Evolutionary conservation across 2,329 filamentous ascomycete genomes (phyloP), one percentile per base, ranked within the genome.

Genomic region (Trichoderma semiorbis): DNA sequence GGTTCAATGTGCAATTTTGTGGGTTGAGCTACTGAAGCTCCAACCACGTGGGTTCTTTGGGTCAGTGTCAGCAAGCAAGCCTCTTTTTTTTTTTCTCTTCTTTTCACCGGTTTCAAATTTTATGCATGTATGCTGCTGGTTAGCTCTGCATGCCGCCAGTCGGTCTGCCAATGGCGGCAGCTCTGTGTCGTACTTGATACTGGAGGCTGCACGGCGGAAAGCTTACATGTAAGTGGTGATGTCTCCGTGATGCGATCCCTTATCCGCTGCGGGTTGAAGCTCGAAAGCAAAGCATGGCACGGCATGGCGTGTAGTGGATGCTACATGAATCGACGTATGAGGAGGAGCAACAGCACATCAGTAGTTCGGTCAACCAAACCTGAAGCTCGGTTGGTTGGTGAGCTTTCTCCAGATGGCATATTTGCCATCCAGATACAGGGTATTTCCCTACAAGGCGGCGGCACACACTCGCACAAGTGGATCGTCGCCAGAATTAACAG

Each of bases 31-130:
- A 32, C 67, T 61, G 26, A 43, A 61, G 36, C 70, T 32, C 43
- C 47, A 62, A 50, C 71, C 71, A 72, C 71, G 71, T 72, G 71
- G 71, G 60, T 43, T 43, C 50, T 55, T 47, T 63, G 57, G 67
- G 24, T 18, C 66, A 57, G 36, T 39, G 47, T 61, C 60, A 70
- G 66, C 71, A 69, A 69, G 57, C 71, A 58, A 61, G 66, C 36
- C 66, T 50, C 28, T 62, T 50, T 69, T 28, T 28, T 28, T 34
- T 24, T 24, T 8, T 24, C 16, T 39, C 36, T 39, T 3, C 43
- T 53, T 5, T 64, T 55, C 68, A 66, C 50, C 61, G 61, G 70
- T 67, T 50, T 71, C 62, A 30, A 60, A 57, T 66, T 55, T 50
- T 70, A 63, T 70, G 68, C 68, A 64, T 64, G 58, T 53, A 55